Base-by-base conservation (phyloP, 176 grass and related monocot genomes). In the Leersia perrieri region DNA sequence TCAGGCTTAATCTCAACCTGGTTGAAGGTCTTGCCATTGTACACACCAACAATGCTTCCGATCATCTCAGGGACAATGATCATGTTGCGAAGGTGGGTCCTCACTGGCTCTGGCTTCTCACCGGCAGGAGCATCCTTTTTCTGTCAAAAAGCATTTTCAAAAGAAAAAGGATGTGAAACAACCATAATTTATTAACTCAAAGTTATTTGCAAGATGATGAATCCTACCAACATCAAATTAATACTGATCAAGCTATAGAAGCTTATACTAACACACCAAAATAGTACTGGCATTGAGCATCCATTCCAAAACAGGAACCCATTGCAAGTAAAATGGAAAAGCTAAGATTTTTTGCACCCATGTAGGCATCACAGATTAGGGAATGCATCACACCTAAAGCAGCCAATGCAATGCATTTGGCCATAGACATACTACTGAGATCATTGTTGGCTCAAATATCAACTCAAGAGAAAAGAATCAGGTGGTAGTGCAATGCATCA, bases 51-150 rank as follows among this genome's bases (percentile, higher is more conserved):
- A 1, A 85, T 70, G 91, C 81, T 90, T 10, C 91, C 87, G n/a
- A 90, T 85, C 91, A 93, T 93, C 87, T 90, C 91, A 41, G 84
- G 91, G 3, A 93, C 85, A 33, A 90, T 90, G 49, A 90, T 85
- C 84, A 90, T 93, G 84, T 93, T 85, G 66, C 91, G 73, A 26
- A 85, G 77, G 66, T 90, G 84, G 5, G 87, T 93, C 81, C 33
- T 93, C 40, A 93, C 87, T 5, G 73, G 40, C 63, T 85, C 85
- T 11, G 91, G 91, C 81, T 90, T 93, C 81, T 93, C 91, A 60
- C 84, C 91, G 0, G 67, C 77, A 26, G 77, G 91, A 23, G 87
- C 91, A 33, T 93, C 91, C 53, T 73, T 89, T 82, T 88, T 93
- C 87, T 93, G 84, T 39, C 68, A 3, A 81, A 10, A 7, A 1